A percentile compares a stretch with the other conserved stretches of the same genome.
Conservation (phyloP, 768 basidiomycete genomes). For the Leccinum variicolor region DNA sequence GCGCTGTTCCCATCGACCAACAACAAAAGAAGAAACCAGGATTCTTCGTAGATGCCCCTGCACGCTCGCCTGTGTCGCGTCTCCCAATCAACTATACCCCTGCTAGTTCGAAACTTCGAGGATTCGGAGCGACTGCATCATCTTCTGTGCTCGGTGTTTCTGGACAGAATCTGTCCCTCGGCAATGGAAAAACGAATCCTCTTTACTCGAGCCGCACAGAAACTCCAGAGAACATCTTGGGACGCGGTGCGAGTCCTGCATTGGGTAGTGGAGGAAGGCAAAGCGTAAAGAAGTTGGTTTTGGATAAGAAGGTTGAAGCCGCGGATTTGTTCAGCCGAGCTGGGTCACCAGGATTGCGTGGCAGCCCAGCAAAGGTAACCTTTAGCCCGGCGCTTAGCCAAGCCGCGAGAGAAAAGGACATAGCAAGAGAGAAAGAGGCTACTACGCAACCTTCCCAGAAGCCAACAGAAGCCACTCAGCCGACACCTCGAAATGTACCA, state of each 20-base stretch:
- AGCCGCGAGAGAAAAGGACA: slow-evolving; percentile 73
- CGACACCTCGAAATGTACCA: slow-evolving; percentile 37
- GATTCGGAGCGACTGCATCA: slow-evolving; percentile 50
- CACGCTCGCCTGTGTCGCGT: slow-evolving; percentile 66
- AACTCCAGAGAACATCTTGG: slow-evolving; percentile 59
- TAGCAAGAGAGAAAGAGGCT: slow-evolving; percentile 38
- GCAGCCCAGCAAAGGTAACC: slow-evolving; percentile 46
- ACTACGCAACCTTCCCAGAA: slow-evolving; percentile 17
- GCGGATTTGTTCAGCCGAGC: slow-evolving; percentile 61
- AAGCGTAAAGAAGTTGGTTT: slow-evolving; percentile 90
- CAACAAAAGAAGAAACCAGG: slow-evolving; percentile 72
- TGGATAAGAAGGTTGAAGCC: slow-evolving; percentile 82
- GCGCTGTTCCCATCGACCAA: slow-evolving; percentile 55
- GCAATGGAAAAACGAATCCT: slow-evolving; percentile 52
- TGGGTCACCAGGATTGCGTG: slow-evolving; percentile 33
- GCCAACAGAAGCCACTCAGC: slow-evolving; percentile 26
- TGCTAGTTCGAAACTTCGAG: slow-evolving; percentile 63
- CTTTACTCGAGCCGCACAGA: slow-evolving; percentile 53
- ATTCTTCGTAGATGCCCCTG: slow-evolving; percentile 75
- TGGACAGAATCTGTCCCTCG: slow-evolving; percentile 42
- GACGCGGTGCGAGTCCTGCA: slow-evolving; percentile 53
- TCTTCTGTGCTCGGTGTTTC: slow-evolving; percentile 32
- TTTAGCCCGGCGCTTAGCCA: slow-evolving; percentile 76
- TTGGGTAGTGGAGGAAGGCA: slow-evolving; percentile 67
- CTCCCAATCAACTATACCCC: slow-evolving; percentile 64